Conservation (phyloP, 140 eudicot genomes). For the Anethum foeniculum region DNA sequence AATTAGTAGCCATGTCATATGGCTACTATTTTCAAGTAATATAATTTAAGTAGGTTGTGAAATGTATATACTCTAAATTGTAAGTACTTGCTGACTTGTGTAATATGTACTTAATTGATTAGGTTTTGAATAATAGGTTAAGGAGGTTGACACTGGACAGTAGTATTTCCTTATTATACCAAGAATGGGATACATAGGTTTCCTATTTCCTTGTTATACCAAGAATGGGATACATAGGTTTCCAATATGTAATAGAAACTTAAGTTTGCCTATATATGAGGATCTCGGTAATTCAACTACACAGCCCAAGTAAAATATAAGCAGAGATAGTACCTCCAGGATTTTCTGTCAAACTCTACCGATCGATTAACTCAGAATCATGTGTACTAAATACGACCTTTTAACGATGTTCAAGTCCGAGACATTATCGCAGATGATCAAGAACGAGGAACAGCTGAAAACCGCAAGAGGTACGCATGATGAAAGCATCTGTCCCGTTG, state of each 20-base stretch:
- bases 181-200: not conserved
- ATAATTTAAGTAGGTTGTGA: too few relatives aligned
- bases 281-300: too few relatives aligned
- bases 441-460: not conserved
- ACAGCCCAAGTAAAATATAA: not conserved
- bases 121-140: too few relatives aligned
- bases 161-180: not conserved
- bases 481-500: not conserved
- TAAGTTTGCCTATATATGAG: not conserved
- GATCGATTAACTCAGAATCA: too few relatives aligned
- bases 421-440: not conserved
- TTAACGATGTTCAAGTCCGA: not conserved
- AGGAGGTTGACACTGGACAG: too few relatives aligned
- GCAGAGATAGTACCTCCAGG: not conserved
- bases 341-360: not conserved
- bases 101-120: too few relatives aligned
- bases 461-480: not conserved
- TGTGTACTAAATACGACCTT: not conserved
- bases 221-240: not conserved
- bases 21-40: too few relatives aligned
- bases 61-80: too few relatives aligned
- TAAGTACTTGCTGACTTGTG: too few relatives aligned
- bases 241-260: too few relatives aligned
- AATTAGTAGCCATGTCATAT: too few relatives aligned
- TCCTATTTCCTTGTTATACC: too few relatives aligned